Conservation (phyloP, 306 rosid species). For the Prunus mira region DNA sequence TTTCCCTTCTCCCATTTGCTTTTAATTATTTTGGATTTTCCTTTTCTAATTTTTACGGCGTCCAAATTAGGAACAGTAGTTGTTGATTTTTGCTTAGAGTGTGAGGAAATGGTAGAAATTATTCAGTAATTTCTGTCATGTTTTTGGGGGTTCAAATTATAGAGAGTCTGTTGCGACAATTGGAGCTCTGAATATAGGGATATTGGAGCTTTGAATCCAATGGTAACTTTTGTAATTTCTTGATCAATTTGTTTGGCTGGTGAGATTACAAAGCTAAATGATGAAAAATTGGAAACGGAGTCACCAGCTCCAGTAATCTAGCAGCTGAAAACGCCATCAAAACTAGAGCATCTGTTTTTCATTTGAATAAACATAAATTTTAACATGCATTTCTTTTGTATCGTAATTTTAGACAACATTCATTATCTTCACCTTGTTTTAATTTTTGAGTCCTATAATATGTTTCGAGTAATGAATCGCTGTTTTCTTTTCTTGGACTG, state of each 20-base stretch:
- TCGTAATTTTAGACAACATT: neutral
- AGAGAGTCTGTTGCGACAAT: neutral
- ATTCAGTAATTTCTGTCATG: neutral
- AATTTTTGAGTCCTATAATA: neutral
- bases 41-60: neutral
- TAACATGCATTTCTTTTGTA: neutral
- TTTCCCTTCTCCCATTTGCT: neutral
- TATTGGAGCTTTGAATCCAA: neutral
- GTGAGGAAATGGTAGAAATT: neutral
- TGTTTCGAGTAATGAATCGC: neutral
- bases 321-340: neutral
- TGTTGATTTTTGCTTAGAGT: neutral
- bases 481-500: neutral
- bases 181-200: constrained; percentile 2
- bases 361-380: neutral
- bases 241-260: neutral
- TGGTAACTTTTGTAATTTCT: neutral
- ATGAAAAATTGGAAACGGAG: neutral
- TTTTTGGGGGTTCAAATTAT: neutral
- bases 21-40: neutral
- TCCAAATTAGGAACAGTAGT: neutral
- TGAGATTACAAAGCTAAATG: neutral
- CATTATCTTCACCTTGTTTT: neutral
- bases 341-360: neutral
- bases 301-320: neutral